Percentiles rank a stretch among this genome's conserved stretches.
Evolutionary conservation across 2,329 filamentous ascomycete species (phyloP).

Genomic region (Didymella sp.): DNA sequence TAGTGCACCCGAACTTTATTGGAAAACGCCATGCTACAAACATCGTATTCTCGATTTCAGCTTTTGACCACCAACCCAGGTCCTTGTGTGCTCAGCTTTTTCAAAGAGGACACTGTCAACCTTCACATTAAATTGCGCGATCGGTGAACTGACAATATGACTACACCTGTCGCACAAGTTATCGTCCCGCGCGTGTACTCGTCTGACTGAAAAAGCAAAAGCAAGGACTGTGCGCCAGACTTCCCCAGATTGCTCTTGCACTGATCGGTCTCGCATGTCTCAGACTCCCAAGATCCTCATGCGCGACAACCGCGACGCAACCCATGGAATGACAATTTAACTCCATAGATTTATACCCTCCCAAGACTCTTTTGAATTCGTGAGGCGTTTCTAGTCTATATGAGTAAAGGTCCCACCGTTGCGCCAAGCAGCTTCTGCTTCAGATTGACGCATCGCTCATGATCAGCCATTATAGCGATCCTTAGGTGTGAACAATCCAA

Average conservation of each 20-base stretch:
- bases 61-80: not conserved
- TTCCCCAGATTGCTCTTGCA: slow-evolving; percentile 1
- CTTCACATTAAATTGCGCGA: not conserved
- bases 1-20: slow-evolving; percentile 15
- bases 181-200: not conserved
- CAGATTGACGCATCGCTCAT: no score
- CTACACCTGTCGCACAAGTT: not conserved
- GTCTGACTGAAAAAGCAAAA: not conserved
- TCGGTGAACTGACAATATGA: not conserved
- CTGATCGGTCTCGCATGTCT: not conserved
- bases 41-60: not conserved
- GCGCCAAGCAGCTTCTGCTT: no score
- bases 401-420: no score
- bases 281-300: no score
- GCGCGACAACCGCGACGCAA: no score
- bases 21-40: not conserved
- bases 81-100: not conserved
- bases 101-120: not conserved
- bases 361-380: no score
- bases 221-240: not conserved
- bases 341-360: no score
- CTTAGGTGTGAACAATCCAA: no score
- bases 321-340: no score
- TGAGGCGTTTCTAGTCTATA: no score
- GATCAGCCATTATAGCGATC: no score